Base-by-base conservation (phyloP, 2,329 filamentous ascomycete genomes). In the Ophiobolus disseminans region DNA sequence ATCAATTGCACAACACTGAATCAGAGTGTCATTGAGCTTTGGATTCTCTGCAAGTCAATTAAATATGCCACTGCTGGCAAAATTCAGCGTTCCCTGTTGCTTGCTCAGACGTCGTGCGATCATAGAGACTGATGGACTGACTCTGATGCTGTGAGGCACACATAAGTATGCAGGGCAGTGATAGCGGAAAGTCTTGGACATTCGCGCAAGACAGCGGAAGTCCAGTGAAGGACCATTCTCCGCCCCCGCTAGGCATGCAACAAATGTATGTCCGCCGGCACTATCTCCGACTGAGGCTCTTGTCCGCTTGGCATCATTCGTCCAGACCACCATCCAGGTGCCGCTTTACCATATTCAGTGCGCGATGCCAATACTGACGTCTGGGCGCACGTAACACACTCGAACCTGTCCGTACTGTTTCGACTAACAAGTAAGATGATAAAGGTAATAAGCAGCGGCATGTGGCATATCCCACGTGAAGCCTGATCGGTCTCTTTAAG, bases 361-460 rank as follows among this genome's bases (percentile, higher is more conserved):
- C 32, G 8, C 19, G 26, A 36, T 41, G 46, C 48, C 46, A 58
- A 45, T 38, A 11, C n/a, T 45, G 19, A 45, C 16, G 40, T 47
- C 65, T 69, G 57, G 64, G 65, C 65, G 50, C 60, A 69, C 64
- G 64, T 68, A 65, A 44, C 44, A 19, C 36, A 42, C 50, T 51
- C 45, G 39, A 50, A 41, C 19, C 35, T 35, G 16, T 56, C n/a
- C 40, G 58, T 41, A 30, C 47, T 44, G 46, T 28, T 42, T 35
- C 13, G 32, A 43, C 28, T 31, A 9, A 48, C 13, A 25, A 35
- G 17, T 22, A 9, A 25, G 21, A 1, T 41, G 39, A 48, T 57
- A 54, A 52, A 56, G 46, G 42, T 19, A 31, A 48, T 16, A 5
- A 7, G 22, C 51, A 53, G 53, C 55, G 53, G 52, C 53, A 53